Evolutionary conservation across 768 basidiomycete species (phyloP), one percentile per base, ranked within the genome.

Genomic region (Leccinum arenicola): DNA sequence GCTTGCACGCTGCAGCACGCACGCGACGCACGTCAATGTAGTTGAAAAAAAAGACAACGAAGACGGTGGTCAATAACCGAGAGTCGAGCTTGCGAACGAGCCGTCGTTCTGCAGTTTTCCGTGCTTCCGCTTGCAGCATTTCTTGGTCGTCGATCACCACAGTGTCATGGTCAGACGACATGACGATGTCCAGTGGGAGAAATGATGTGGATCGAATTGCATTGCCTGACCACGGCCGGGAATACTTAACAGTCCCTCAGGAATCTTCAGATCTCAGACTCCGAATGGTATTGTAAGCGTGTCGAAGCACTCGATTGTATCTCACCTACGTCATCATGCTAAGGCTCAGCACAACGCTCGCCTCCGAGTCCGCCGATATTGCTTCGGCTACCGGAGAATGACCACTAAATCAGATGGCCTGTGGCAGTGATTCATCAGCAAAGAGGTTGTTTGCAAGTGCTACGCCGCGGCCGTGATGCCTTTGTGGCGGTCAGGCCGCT

Each of bases 41-140:
- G 63, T 87, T 88, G 82, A 87, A 81, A 59, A 88, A 78, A 62
- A 73, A 86, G 35, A 87, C 84, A 54, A 85, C 54, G 19, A 84
- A 73, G 40, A 88, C 80, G 1, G 82, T 82, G 0, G 84, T 83
- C 50, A 89, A 66, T 4, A 88, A 70, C 36, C 85, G 75, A 60
- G 64, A 69, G 62, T 87, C 87, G 50, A 89, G 75, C 60, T 80
- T 83, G 43, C 82, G 75, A 15, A 85, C 78, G 15, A 89, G 79
- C 56, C 25, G 55, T 25, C 57, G 59, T 57, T 70, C 69, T 2
- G 58, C 62, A 40, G 19, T 27, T n/a, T 29, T 60, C 27, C 62
- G 64, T 33, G 38, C 31, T 56, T 64, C 62, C 7, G n/a, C 25
- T 6, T 33, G 40, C 31, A 58, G n/a, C 6, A 40, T 11, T 25